Percentiles rank a stretch among this genome's conserved stretches.
Conservation (phyloP, 2,329 filamentous ascomycete species). For the Clarireedia sp. region DNA sequence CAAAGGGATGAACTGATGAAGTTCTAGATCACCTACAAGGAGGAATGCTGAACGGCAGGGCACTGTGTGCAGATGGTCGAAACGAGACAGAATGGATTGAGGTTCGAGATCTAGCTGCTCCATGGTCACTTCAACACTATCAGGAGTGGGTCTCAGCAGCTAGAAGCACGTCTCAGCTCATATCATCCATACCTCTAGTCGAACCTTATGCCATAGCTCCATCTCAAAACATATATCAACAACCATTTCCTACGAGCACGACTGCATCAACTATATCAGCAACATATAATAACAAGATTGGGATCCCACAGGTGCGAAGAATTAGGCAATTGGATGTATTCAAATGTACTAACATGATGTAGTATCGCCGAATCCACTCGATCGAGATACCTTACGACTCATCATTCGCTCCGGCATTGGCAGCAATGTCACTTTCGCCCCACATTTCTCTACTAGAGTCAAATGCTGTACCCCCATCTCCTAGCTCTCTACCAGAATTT, state of each 20-base stretch:
- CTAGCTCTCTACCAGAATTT: no score
- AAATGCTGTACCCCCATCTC: no score
- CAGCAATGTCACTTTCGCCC: no score
- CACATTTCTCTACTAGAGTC: no score
- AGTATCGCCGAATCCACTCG: no score
- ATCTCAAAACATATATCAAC: not conserved
- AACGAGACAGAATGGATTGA: conserved; percentile 18
- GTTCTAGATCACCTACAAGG: conserved; percentile 18
- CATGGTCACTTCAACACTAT: not conserved
- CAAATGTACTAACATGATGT: no score
- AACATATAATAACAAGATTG: not conserved
- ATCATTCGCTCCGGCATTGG: no score
- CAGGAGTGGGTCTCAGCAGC: not conserved
- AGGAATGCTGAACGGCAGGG: conserved; percentile 13
- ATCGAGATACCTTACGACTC: no score
- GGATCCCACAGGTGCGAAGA: no score
- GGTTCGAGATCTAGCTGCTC: conserved; percentile 9
- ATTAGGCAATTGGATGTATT: no score
- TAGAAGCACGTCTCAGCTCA: not conserved
- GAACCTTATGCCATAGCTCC: no score
- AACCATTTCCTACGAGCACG: not conserved
- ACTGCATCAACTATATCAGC: not conserved
- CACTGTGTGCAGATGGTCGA: conserved; percentile 20
- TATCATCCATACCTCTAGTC: no score
- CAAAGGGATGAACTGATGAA: not conserved